Evolutionary conservation across 352 stramenopile species (phyloP), one percentile per base, ranked within the genome.

Genomic region (Phytopythium kandeliae): DNA sequence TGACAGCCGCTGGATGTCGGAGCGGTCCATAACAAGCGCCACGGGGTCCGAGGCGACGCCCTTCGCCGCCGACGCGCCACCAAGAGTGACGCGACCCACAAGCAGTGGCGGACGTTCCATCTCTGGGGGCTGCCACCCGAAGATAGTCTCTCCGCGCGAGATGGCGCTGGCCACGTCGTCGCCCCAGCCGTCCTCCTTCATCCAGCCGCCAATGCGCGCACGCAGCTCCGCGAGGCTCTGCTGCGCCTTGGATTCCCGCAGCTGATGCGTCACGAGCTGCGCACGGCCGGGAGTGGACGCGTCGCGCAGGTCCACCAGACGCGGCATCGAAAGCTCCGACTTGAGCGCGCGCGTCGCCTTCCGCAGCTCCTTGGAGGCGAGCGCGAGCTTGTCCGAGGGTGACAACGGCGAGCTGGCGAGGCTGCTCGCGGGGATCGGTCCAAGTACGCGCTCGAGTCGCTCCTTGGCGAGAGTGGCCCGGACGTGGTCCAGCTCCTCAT

Each of bases 121-220:
- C 64, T 90, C 74, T 1, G 76, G 74, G 12, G 77, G 72, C 53
- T 83, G 68, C 75, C 71, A 91, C n/a, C 77, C 80, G 54, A 91
- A 91, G 24, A 86, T 65, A 11, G 61, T 83, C 51, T 91, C 80
- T 11, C 77, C 80, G 2, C 59, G 60, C 24, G 60, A 57, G 48
- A 91, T 88, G 10, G 80, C 77, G 33, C 61, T 67, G 17, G 67
- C 79, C n/a, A 87, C 55, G 25, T 87, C 71, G 15, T 69, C 58
- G 33, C 69, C 62, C 74, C 76, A 87, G 15, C 78, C 78, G 38
- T 84, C 74, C 25, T 72, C 66, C 17, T 60, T 59, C 59, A 76
- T 65, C 17, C 63, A 60, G 1, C 41, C 48, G 41, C 75, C 70
- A 24, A 89, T 65, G 34, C 71, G 64, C 33, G 65, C 41, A 28